These are phyloP conservation scores for Aspergillus sclerotiicarbonarius DNA, from an alignment of 495 filamentous ascomycete genomes.

Conservation along the genomic window DNA sequence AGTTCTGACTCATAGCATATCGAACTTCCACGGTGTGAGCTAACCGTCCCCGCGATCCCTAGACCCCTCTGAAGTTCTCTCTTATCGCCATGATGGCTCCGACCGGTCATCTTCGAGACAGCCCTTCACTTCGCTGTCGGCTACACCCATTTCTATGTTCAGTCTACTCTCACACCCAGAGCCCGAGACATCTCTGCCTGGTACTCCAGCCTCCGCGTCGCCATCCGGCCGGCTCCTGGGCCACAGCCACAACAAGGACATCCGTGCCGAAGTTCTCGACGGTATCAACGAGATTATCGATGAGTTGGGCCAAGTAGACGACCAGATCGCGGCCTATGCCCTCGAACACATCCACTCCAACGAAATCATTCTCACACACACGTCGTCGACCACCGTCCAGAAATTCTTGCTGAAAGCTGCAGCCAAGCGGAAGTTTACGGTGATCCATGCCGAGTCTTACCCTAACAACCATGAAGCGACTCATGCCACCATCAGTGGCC, in stretches of 20 bases:
- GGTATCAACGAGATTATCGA: conserved; percentile 90
- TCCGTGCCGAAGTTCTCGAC: conserved; percentile 84
- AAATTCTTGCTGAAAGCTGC: conserved; percentile 83
- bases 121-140: conserved; percentile 54
- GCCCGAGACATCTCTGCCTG: conserved; percentile 43
- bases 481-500: conserved; percentile 58
- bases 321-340: conserved; percentile 81
- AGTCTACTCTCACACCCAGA: conserved; percentile 69
- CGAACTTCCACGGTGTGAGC: too few species aligned
- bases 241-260: conserved; percentile 48
- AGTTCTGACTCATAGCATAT: conserved; percentile 12
- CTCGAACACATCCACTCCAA: conserved; percentile 87
- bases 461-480: conserved; percentile 65
- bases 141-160: conserved; percentile 69
- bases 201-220: conserved; percentile 43
- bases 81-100: conserved; percentile 31
- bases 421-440: conserved; percentile 80
- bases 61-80: conserved; percentile 39
- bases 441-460: conserved; percentile 73
- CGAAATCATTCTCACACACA: conserved; percentile 84
- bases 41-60: conserved; percentile 9
- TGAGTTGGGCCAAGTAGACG: conserved; percentile 82
- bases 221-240: conserved; percentile 36
- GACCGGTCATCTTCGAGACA: conserved; percentile 50
- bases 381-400: conserved; percentile 77